Base-by-base conservation (phyloP, 2,329 filamentous ascomycete genomes). In the Graphiopsis chlorocephala region DNA sequence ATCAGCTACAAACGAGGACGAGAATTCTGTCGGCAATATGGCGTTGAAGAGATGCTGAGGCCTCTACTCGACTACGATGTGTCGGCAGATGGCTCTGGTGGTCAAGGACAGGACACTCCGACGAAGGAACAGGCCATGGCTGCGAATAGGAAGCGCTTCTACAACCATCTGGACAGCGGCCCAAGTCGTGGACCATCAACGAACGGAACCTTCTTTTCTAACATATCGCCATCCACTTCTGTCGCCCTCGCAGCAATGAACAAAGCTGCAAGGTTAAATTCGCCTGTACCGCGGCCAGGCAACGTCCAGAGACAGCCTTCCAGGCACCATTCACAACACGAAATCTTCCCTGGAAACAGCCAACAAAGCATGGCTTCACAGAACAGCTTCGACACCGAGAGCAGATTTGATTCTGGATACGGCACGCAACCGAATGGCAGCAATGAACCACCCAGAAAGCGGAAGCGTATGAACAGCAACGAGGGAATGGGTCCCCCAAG, bases 111-210 rank as follows among this genome's bases (percentile, higher is more conserved):
- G 70, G 94, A 98, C 73, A 98, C 95, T 0, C 95, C 95, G 0
- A 99, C 95, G 42, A 99, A 99, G 78, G 95, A 98, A 78, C 95
- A 98, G 78, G 95, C 95, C 66, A 97, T 98, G 93, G 95, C 95
- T 12, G 94, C 94, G 17, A 83, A 83, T 78, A 84, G 95, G 70
- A 98, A 99, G 78, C 87, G 94, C 69, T 87, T 97, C 78, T 98
- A 97, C 79, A 96, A 90, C 69, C 84, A 70, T 47, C 86, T 56
- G 86, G 87, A 84, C 25, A 65, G 66, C 57, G 85, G 92, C 58
- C 67, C 70, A 7, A 75, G 72, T 29, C 72, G 71, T 10, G 53
- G 67, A 14, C 70, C 72, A 4, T 66, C 68, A 71, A 88, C 82
- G 20, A 88, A 90, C 55, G 93, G 93, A 20, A 97, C 95, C 1